Evolutionary conservation across 2,329 filamentous ascomycete genomes (phyloP), one percentile per base, ranked within the genome.

Genomic region (Hymenotorrendiella dingleyae): DNA sequence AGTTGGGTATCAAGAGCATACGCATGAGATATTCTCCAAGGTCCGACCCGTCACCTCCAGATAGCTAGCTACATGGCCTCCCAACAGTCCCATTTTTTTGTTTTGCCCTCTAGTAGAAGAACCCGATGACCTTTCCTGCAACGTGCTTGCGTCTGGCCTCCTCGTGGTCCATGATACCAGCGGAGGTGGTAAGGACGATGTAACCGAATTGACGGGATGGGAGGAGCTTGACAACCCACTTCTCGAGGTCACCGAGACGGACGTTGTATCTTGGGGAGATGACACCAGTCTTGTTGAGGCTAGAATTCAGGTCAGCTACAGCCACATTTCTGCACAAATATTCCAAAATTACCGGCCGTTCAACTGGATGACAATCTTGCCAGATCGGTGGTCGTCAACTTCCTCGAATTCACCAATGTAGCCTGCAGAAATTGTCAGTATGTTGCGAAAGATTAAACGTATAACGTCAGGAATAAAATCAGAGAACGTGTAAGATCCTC

Each of bases 361-460:
- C 59, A 98, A 85, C 82, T 98, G 93, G 66, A 98, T 93, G 64
- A 98, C 89, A 57, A 98, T 95, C 85, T 98, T 98, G 81, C 93
- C 93, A 66, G 90, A 93, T 71, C 93, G 89, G 84, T 98, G 93
- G 78, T 98, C 90, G 63, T 98, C 93, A 60, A 98, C 85, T 76
- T 97, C 89, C 80, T 98, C 93, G 71, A 97, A 98, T 76, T 97
- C 91, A 72, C 90, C 90, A 70, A 97, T 97, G 79, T 96, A 97
- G 65, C 91, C 91, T 96, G 64, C 17, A 37, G 59, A 45, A 49
- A 53, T 57, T 55, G 68, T 87, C 65, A 88, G 80, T 61, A 78
- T 97, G 88, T 97, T 76, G 85, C 88, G 81, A 82, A 76, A 77
- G 82, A 84, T 82, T 94, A 94, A 95, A 96, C 83, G 84, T 86